A percentile compares a stretch with the other conserved stretches of the same genome.
Evolutionary conservation across 768 basidiomycete species (phyloP).

Genomic region (Leucocoprinus leucothites): DNA sequence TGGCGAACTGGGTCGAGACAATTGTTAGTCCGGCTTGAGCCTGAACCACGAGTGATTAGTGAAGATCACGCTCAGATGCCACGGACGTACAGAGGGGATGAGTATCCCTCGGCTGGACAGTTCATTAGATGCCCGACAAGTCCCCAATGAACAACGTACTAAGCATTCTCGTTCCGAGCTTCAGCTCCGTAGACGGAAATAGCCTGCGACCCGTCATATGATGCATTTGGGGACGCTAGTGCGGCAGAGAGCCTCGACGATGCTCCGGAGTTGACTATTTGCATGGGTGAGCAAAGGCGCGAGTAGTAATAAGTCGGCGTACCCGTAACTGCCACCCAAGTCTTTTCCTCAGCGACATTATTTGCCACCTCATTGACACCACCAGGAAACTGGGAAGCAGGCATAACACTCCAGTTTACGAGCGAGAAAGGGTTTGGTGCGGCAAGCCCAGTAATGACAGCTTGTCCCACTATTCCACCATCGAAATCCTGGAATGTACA

Average conservation of each 20-base stretch:
- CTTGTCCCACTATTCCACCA: conserved; percentile 46
- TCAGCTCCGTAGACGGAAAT: conserved; percentile 44
- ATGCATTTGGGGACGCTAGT: conserved; percentile 34
- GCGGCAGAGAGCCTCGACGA: conserved; percentile 33
- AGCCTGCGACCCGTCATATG: conserved; percentile 46
- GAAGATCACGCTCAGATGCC: neutral
- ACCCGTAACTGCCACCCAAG: conserved; percentile 58
- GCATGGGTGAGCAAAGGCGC: neutral
- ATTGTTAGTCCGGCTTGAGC: conserved; percentile 33
- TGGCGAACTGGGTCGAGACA: conserved; percentile 33
- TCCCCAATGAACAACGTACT: conserved; percentile 33
- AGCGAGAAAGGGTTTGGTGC: conserved; percentile 24
- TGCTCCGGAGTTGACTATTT: conserved; percentile 42
- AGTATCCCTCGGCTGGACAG: conserved; percentile 30
- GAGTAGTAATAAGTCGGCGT: conserved; percentile 18
- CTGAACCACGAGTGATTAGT: conserved; percentile 11
- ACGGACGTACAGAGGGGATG: conserved; percentile 25
- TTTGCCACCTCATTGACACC: conserved; percentile 39
- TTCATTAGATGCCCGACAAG: neutral
- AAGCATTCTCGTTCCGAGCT: conserved; percentile 25
- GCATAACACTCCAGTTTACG: conserved; percentile 43
- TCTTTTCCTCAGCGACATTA: conserved; percentile 45
- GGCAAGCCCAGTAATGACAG: conserved; percentile 32
- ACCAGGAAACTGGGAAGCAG: conserved; percentile 41
- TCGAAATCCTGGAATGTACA: conserved; percentile 55